Base-by-base conservation (phyloP, 129 eudicot species). In the Centella asiatica region DNA sequence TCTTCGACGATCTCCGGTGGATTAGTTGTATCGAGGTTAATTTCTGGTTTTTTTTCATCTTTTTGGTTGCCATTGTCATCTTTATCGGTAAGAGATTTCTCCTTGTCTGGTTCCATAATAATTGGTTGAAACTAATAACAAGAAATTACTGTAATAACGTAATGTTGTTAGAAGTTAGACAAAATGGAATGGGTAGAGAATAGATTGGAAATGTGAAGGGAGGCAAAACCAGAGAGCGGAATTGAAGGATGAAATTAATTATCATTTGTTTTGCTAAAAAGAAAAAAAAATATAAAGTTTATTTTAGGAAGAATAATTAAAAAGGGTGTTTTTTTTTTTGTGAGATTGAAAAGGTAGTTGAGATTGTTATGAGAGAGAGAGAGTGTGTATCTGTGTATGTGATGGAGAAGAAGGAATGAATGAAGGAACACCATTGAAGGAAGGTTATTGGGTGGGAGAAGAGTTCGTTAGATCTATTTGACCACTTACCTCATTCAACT, bases 61-160 rank as follows among this genome's bases (percentile, higher is more conserved):
- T 26, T 10, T 23, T 36, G 13, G 8, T 69, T 33, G 47, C 19
- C 23, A n/a, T 61, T 26, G 0, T 26, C 27, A 13, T 56, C 46
- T 18, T 28, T 12, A n/a, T 54, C 47, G 27, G 62, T 59, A 15
- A 32, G 4, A 12, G 22, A 40, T 49, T 72, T 69, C 28, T 72
- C 77, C 25, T 34, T 54, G n/a, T 66, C 77, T 19, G 60, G 31
- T 54, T 77, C 82, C 82, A 77, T 77, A n/a, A n/a, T n/a, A n/a
- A n/a, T n/a, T n/a, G n/a, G n/a, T n/a, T 29, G 66, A 42, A 5
- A 22, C 13, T 61, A 0, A 18, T 25, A 20, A 9, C 42, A 7
- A 34, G 40, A n/a, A n/a, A n/a, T n/a, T n/a, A n/a, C n/a, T n/a
- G n/a, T n/a, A n/a, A n/a, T n/a, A n/a, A n/a, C n/a, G n/a, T n/a